Evolutionary conservation across 2,329 filamentous ascomycete genomes (phyloP).

Genomic region (Blastomyces silverae): DNA sequence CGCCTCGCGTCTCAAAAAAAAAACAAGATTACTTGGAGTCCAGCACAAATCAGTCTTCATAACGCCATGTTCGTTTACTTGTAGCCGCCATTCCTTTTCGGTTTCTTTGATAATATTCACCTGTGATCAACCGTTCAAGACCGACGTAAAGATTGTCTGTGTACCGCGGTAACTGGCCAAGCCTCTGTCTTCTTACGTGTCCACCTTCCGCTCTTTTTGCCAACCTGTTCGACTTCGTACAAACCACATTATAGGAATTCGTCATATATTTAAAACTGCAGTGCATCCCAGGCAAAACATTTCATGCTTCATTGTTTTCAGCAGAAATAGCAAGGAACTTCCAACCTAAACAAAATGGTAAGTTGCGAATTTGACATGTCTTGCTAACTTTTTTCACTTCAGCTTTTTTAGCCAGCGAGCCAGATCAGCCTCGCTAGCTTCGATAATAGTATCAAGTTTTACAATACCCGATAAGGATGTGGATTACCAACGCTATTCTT

Average conservation of each 20-base stretch:
- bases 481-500: not conserved
- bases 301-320: not conserved
- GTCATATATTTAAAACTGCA: not conserved
- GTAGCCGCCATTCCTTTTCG: constrained; percentile 20
- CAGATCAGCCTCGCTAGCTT: not conserved
- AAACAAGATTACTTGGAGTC: not conserved
- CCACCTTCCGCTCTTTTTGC: constrained; percentile 2
- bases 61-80: constrained; percentile 14
- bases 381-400: not conserved
- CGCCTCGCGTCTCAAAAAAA: constrained; percentile 5
- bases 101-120: constrained; percentile 8
- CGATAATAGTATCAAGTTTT: not conserved
- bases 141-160: constrained; percentile 13
- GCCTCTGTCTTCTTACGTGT: not conserved
- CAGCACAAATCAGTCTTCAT: constrained; percentile 10
- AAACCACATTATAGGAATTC: not conserved
- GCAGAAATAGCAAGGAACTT: not conserved
- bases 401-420: not conserved
- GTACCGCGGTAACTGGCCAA: not conserved
- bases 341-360: not conserved
- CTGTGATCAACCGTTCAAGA: constrained; percentile 8
- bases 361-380: constrained; percentile 1
- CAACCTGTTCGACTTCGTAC: constrained; percentile 6
- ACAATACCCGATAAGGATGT: not conserved
- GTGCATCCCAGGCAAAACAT: not conserved